These are phyloP conservation scores for Erodium maritimum DNA, from an alignment of 345 rosid genomes.

Conservation along the genomic window DNA sequence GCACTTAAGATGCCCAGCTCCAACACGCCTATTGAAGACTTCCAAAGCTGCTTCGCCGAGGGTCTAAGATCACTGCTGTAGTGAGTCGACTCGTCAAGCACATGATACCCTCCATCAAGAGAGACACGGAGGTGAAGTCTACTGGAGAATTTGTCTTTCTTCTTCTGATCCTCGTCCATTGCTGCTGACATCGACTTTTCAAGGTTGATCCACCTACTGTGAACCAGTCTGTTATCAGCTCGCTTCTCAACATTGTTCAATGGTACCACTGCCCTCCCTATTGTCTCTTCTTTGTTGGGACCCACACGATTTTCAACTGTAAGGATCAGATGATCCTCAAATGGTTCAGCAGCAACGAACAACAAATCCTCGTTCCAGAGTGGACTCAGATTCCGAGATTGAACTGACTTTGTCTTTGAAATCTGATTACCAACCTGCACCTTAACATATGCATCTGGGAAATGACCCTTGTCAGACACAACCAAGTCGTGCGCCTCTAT, in stretches of 20 bases:
- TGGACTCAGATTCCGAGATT: constrained; percentile 42
- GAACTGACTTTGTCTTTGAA: constrained; percentile 51
- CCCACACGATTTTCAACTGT: constrained; percentile 61
- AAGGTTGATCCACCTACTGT: constrained; percentile 48
- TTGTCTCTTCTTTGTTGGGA: constrained; percentile 54
- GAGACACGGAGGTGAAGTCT: constrained; percentile 50
- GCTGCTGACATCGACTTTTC: constrained; percentile 39
- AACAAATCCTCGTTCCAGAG: constrained; percentile 85
- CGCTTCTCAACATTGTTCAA: constrained; percentile 39
- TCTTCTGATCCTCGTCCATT: constrained; percentile 28
- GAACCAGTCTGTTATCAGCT: constrained; percentile 38
- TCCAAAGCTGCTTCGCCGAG: constrained; percentile 76
- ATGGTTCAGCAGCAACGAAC: constrained; percentile 85
- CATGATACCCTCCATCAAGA: constrained; percentile 96
- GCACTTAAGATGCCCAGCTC: constrained; percentile 76
- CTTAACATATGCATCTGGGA: constrained; percentile 62
- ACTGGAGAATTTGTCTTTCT: constrained; percentile 54
- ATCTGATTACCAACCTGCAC: constrained; percentile 57
- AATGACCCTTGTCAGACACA: constrained; percentile 38
- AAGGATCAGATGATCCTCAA: constrained; percentile 55
- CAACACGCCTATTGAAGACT: constrained; percentile 59
- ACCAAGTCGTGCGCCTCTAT: constrained; percentile 83
- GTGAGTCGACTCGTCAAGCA: constrained; percentile 82
- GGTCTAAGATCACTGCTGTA: constrained; percentile 94
- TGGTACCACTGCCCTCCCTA: constrained; percentile 45